Conservation (phyloP, 345 rosid species). For the Trapa incisa region DNA sequence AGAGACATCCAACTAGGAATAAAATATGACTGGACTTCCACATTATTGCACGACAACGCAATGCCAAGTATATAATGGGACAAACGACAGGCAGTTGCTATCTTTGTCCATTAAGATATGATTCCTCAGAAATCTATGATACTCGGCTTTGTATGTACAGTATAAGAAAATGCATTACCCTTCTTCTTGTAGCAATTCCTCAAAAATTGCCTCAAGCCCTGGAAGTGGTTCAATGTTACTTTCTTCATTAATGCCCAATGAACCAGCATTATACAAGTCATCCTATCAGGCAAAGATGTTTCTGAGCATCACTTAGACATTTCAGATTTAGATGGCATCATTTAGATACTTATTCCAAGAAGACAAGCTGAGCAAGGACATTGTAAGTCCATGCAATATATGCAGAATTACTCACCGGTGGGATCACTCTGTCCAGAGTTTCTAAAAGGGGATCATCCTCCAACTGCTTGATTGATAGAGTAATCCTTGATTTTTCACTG, state of each 20-base stretch:
- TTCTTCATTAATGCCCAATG: slow-evolving; percentile 17
- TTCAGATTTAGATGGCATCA: too few relatives aligned
- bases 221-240: slow-evolving; percentile 59
- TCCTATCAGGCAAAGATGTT: slow-evolving; percentile 24
- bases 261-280: slow-evolving; percentile 30
- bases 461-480: slow-evolving; percentile 70
- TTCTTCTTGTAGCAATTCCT: slow-evolving; percentile 58
- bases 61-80: background rate
- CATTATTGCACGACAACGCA: background rate
- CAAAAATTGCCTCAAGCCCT: slow-evolving; percentile 58
- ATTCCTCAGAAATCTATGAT: background rate
- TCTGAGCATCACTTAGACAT: too few relatives aligned
- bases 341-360: too few relatives aligned
- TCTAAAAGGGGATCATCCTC: slow-evolving; percentile 85
- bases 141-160: background rate
- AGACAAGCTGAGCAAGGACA: background rate
- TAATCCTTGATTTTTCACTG: slow-evolving; percentile 65
- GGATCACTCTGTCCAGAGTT: slow-evolving; percentile 84
- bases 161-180: slow-evolving; percentile 35
- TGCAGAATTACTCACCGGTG: slow-evolving; percentile 35
- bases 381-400: background rate
- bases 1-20: background rate
- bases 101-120: background rate
- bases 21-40: background rate
- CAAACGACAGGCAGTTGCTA: background rate